A percentile compares a stretch with the other conserved stretches of the same genome.
phyloP scores from a whole-genome alignment of 495 filamentous ascomycete genomes.

The Hyphodiscus hymeniophilus region DNA sequence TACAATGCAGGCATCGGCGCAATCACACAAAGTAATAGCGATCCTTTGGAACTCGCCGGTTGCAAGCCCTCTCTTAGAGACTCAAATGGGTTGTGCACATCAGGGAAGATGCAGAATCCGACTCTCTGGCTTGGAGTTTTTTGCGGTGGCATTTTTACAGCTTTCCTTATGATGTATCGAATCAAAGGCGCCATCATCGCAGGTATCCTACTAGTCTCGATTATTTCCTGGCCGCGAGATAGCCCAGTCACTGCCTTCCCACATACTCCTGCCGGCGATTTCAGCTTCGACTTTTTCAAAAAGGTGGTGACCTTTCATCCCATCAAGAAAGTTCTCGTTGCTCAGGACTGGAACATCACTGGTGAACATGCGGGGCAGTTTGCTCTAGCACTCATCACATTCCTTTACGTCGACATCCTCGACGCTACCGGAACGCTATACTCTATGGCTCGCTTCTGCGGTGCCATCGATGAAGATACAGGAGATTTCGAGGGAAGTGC shows the following conservation, averaged over 20 bases:
- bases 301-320: slow-evolving; percentile 73
- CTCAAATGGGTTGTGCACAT: slow-evolving; percentile 20
- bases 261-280: slow-evolving; percentile 53
- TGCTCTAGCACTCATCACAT: slow-evolving; percentile 70
- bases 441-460: slow-evolving; percentile 73
- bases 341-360: slow-evolving; percentile 59
- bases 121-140: slow-evolving; percentile 82
- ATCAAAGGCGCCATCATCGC: slow-evolving; percentile 75
- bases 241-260: slow-evolving; percentile 74
- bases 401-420: slow-evolving; percentile 79
- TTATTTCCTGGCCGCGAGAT: slow-evolving; percentile 73
- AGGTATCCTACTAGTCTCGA: slow-evolving; percentile 71
- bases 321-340: slow-evolving; percentile 55
- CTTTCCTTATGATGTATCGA: slow-evolving; percentile 70
- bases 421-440: slow-evolving; percentile 72
- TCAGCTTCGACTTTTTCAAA: slow-evolving; percentile 73
- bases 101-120: slow-evolving; percentile 65
- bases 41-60: slow-evolving; percentile 62
- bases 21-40: slow-evolving; percentile 47
- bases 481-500: slow-evolving; percentile 74
- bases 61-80: slow-evolving; percentile 29
- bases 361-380: slow-evolving; percentile 56
- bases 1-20: slow-evolving; percentile 74
- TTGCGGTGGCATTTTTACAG: slow-evolving; percentile 68
- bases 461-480: slow-evolving; percentile 62